A percentile compares a stretch with the other conserved stretches of the same genome.
These are phyloP conservation scores for Collybia sordida DNA, from an alignment of 768 basidiomycete species.

Conservation along the genomic window DNA sequence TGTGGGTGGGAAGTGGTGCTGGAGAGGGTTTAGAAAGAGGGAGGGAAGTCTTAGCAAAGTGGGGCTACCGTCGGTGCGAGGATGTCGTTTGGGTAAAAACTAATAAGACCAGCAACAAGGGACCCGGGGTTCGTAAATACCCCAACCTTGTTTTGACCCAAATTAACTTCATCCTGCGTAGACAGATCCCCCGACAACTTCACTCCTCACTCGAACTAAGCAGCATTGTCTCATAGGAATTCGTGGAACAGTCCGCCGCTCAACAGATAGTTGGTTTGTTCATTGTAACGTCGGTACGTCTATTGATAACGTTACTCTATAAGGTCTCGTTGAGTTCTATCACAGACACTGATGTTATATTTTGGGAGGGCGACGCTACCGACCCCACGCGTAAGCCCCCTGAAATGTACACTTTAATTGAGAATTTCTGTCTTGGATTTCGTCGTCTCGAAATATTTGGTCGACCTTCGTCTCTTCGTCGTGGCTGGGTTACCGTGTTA, in stretches of 20 bases:
- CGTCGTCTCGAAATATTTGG: slow-evolving; percentile 92
- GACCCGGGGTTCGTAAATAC: slow-evolving; percentile 63
- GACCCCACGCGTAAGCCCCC: slow-evolving; percentile 90
- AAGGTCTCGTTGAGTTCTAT: slow-evolving; percentile 8
- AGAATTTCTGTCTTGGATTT: slow-evolving; percentile 95
- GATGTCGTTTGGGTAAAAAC: slow-evolving; percentile 99
- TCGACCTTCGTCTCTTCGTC: slow-evolving; percentile 64
- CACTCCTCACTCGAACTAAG: slow-evolving; percentile 85
- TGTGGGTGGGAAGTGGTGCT: slow-evolving; percentile 94
- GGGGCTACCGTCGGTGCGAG: slow-evolving; percentile 95
- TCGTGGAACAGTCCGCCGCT: slow-evolving; percentile 91
- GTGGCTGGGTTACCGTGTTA: slow-evolving; percentile 91
- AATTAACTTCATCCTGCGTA: slow-evolving; percentile 24
- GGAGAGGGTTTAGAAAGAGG: slow-evolving; percentile 91
- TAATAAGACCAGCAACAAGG: slow-evolving; percentile 68
- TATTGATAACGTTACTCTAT: slow-evolving; percentile 4
- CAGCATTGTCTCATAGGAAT: slow-evolving; percentile 98
- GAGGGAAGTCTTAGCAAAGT: slow-evolving; percentile 84
- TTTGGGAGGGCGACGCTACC: slow-evolving; percentile 89
- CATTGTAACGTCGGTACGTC: slow-evolving; percentile 94
- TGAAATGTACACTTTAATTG: slow-evolving; percentile 93
- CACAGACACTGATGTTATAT: slow-evolving; percentile 91
- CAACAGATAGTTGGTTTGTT: slow-evolving; percentile 94
- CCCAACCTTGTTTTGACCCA: slow-evolving; percentile 4
- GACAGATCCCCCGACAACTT: slow-evolving; percentile 85